Evolutionary conservation across 1,284 basidiomycete genomes (phyloP).

Genomic region (Sanguinoderma infundibulare): DNA sequence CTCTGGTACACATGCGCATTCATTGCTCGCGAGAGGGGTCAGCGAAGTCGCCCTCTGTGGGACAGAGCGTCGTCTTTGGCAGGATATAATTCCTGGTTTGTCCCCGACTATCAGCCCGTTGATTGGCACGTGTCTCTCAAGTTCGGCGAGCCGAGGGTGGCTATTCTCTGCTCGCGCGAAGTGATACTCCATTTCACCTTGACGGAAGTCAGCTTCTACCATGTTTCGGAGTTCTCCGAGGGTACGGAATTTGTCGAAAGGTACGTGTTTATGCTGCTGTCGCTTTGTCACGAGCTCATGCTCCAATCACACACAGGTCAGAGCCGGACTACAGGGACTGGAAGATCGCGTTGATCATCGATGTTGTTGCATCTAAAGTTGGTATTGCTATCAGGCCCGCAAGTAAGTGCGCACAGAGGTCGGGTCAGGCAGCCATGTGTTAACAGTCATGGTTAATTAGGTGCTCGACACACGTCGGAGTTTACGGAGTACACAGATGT

Average conservation of each 20-base stretch:
- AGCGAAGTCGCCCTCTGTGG: constrained; percentile 12
- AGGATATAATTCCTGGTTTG: constrained; percentile 23
- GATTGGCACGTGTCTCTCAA: constrained; percentile 30
- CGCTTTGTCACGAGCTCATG: not conserved
- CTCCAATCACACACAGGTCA: not conserved
- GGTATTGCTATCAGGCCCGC: constrained; percentile 16
- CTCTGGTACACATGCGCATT: constrained; percentile 39
- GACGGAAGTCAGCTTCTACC: constrained; percentile 32
- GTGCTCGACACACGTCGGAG: constrained; percentile 32
- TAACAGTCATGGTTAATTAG: constrained; percentile 29
- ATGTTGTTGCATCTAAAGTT: not conserved
- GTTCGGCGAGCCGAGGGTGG: constrained; percentile 34
- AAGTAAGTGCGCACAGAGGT: not conserved
- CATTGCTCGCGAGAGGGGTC: constrained; percentile 20
- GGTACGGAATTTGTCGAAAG: not conserved
- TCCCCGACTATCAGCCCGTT: constrained; percentile 4
- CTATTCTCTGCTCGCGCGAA: constrained; percentile 37
- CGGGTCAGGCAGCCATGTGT: not conserved
- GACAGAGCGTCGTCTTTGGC: constrained; percentile 28
- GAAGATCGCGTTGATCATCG: constrained; percentile 36
- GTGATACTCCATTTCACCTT: constrained; percentile 36
- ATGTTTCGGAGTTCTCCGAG: not conserved
- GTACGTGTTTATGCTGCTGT: not conserved
- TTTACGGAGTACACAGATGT: constrained; percentile 30
- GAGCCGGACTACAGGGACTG: constrained; percentile 29